A percentile compares a stretch with the other conserved stretches of the same genome.
phyloP scores from a whole-genome alignment of 2,329 filamentous ascomycete genomes.

The Cladosporium sp. region DNA sequence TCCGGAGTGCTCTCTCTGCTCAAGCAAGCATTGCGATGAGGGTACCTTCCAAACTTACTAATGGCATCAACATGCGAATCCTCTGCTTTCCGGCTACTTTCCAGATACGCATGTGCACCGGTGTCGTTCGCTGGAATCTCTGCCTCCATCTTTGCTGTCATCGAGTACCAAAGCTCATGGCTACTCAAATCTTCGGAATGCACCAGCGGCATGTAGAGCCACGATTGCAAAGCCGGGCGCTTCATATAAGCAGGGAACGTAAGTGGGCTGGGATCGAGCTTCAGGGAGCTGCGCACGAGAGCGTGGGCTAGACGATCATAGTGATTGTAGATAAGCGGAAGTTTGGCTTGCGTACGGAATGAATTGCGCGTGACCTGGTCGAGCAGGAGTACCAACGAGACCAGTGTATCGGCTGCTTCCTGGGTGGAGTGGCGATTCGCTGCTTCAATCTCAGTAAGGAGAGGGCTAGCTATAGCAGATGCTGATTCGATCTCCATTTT shows the following conservation, averaged over 20 bases:
- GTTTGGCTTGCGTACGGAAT: slow-evolving; percentile 51
- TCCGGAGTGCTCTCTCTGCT: slow-evolving; percentile 53
- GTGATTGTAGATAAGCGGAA: slow-evolving; percentile 54
- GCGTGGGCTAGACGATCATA: slow-evolving; percentile 57
- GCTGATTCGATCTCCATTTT: slow-evolving; percentile 31
- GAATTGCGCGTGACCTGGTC: slow-evolving; percentile 67
- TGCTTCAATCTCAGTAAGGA: slow-evolving; percentile 39
- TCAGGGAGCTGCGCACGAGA: slow-evolving; percentile 41
- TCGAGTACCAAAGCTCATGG: slow-evolving; percentile 46
- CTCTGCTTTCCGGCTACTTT: slow-evolving; percentile 43
- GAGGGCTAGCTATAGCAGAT: slow-evolving; percentile 38
- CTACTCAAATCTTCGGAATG: slow-evolving; percentile 56
- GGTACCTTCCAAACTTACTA: slow-evolving; percentile 59
- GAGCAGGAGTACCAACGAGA: slow-evolving; percentile 59
- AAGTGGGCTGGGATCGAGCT: slow-evolving; percentile 21
- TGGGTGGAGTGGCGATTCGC: slow-evolving; percentile 32
- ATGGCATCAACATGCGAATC: slow-evolving; percentile 55
- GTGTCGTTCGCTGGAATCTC: slow-evolving; percentile 37
- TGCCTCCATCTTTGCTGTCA: slow-evolving; percentile 40
- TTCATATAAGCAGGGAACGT: slow-evolving; percentile 19
- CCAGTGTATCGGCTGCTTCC: slow-evolving; percentile 38
- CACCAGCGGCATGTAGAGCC: slow-evolving; percentile 63
- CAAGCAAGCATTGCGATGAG: slow-evolving; percentile 58
- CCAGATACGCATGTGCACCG: slow-evolving; percentile 35
- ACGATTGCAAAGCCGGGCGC: slow-evolving; percentile 47